Base-by-base conservation (phyloP, 108 stramenopile genomes). In the Pseudonitzschia multiseries region DNA sequence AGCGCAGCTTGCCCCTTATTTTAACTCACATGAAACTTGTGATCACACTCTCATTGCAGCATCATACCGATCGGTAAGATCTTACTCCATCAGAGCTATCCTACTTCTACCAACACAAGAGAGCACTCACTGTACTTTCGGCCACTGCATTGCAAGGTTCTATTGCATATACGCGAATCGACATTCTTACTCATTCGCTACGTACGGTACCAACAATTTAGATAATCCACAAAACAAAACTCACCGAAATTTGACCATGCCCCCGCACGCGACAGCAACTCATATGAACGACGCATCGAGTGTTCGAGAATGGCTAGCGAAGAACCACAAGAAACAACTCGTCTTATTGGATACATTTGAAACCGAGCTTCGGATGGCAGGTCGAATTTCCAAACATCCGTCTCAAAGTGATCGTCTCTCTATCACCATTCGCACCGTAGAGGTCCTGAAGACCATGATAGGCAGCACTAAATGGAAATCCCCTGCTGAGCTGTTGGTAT, bases 391-490 rank as follows among this genome's bases (percentile, higher is more conserved):
- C 0, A 57, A 28, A 15, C 63, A 44, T 61, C 63, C 62, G 46
- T 44, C 40, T 40, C 65, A 71, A 78, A 63, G 15, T 24, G 90
- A 90, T 51, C 80, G 93, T 27, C 76, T 85, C 0, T 48, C 87
- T 17, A 79, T 90, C 2, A 84, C 89, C 20, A 50, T 80, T 4
- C 82, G 86, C 18, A 94, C 94, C 4, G 84, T 93, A 20, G 94
- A 93, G 69, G 71, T 96, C 12, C 60, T 96, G 31, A 83, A 88
- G 26, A 79, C 80, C 3, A 81, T 96, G 65, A 87, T 93, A 31
- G 94, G 94, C 40, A 68, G 82, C 26, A 93, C 92, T n/a, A 80
- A 87, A 15, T 96, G 94, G 94, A 88, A 77, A 65, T 90, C 76
- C 28, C 84, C 88, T 0, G 90, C 86, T 21, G 86, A 93, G 59